Evolutionary conservation across 208 protist genomes (phyloP), one percentile per base, ranked within the genome.

Genomic region (Tetramitus jugosus): DNA sequence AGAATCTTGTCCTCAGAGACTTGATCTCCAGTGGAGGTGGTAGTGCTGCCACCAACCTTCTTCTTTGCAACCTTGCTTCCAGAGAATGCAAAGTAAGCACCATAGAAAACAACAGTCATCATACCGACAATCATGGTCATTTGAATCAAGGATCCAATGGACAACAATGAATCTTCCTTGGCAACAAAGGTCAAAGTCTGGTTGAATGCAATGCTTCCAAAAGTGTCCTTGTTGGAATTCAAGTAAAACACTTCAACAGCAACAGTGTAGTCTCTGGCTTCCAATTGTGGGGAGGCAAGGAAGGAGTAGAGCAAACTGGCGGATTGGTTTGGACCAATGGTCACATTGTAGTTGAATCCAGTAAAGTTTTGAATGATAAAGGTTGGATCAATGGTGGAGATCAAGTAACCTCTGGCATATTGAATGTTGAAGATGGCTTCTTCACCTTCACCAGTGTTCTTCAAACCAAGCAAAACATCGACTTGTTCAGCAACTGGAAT

Each of bases 311-410:
- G 84, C 78, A 94, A 85, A 61, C 82, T 92, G 45, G 84, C 83
- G 20, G 87, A 88, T 79, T 94, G 89, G 3, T 76, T 65, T 35
- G 76, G 82, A 60, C 65, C 64, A 31, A 94, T 88, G 33, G 68
- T 80, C 65, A 90, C 88, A 3, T 82, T 89, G 62, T 93, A 87
- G 60, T 87, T 87, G 31, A 92, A 84, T 52, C 88, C 85, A 10
- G 90, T 93, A 76, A 94, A 94, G 88, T 94, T 94, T 83, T 93
- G 90, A 26, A 93, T 33, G 2, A 88, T 81, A 6, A 77, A 53
- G 23, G 67, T 43, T 33, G 14, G 42, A 37, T 74, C 67, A 3
- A 56, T 3, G 13, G 35, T 29, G 0, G 26, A 10, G 7, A 74
- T n/a, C 2, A 74, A n/a, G 26, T 74, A 53, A 39, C 67, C 67